Evolutionary conservation across 805 yeast species (phyloP), one percentile per base, ranked within the genome.

Genomic region (Candida xyloterini): DNA sequence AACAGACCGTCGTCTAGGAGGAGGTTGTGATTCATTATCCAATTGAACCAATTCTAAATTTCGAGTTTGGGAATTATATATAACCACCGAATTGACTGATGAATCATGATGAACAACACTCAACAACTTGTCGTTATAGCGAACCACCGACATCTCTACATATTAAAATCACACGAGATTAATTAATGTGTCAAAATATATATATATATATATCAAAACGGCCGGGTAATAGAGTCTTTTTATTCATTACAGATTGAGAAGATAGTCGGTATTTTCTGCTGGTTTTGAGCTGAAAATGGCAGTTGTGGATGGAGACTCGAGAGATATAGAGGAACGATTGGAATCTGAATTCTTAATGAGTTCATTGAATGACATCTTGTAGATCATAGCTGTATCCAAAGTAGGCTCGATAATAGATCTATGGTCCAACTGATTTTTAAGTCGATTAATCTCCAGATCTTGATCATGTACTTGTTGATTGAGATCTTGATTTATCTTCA

Each of bases 41-140:
- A 51, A 43, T 27, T 46, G 43, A 4, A 57, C 54, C 10, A 60
- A 42, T 38, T 57, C 59, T 22, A 60, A 46, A 20, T 55, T 46
- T 15, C 55, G 55, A 1, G 60, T 51, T 16, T 39, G 44, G 3
- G 59, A 44, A 42, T 61, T 53, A 48, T 59, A 60, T 5, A 59
- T 32, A 7, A 61, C 63, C 14, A 60, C 46, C 14, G 63, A 50
- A 30, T 58, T 56, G 8, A 54, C 44, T 15, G 51, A 34, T 6
- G 44, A n/a, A 36, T 52, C 53, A 26, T 50, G 55, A 23, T 50
- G 51, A 14, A 50, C 47, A n/a, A 46, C 45, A 16, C 50, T 46
- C 26, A 50, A 30, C 24, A 40, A 44, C 27, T 34, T 39, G 14
- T 38, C 40, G 22, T 47, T 44, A 33, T 48, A 50, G 20, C 48